Percentiles rank a stretch among this genome's conserved stretches.
Evolutionary conservation across 2,329 filamentous ascomycete species (phyloP).

Genomic region (Claviceps quebecensis): DNA sequence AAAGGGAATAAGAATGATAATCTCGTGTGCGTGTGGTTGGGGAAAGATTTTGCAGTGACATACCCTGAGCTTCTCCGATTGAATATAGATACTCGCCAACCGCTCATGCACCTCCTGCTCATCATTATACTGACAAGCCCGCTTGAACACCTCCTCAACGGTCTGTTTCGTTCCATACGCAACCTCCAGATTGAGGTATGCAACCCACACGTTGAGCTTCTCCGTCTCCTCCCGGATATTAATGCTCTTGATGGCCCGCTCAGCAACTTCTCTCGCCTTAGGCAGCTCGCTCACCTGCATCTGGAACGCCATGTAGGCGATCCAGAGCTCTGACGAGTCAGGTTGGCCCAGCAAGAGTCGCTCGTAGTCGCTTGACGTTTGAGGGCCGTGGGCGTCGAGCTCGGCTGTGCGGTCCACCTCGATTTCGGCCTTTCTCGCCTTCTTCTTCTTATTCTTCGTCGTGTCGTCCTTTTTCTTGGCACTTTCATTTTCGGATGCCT

Average conservation of each 20-base stretch:
- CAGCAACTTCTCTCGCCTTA: constrained; percentile 77
- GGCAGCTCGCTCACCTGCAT: constrained; percentile 79
- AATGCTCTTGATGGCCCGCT: constrained; percentile 83
- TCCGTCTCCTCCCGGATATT: constrained; percentile 81
- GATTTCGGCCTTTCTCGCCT: constrained; percentile 61
- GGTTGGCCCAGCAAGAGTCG: constrained; percentile 82
- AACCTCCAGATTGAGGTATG: constrained; percentile 85
- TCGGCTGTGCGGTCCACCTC: constrained; percentile 86
- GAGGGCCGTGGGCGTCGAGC: constrained; percentile 75
- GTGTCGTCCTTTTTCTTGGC: constrained; percentile 14
- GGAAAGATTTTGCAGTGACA: constrained; percentile 21
- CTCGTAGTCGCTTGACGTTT: constrained; percentile 85
- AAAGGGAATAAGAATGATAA: neutral
- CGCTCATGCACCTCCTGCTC: constrained; percentile 78
- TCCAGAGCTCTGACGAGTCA: constrained; percentile 87
- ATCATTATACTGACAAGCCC: constrained; percentile 89
- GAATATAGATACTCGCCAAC: constrained; percentile 87
- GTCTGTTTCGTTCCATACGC: constrained; percentile 74
- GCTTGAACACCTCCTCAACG: constrained; percentile 75
- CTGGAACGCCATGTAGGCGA: constrained; percentile 98
- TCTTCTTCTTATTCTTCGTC: constrained; percentile 43
- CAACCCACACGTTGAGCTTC: constrained; percentile 92
- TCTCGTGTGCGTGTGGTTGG: neutral
- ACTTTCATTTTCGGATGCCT: constrained; percentile 9
- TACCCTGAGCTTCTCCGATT: constrained; percentile 73